Evolutionary conservation across 1,284 basidiomycete species (phyloP).

Genomic region (Puccinia polysora): DNA sequence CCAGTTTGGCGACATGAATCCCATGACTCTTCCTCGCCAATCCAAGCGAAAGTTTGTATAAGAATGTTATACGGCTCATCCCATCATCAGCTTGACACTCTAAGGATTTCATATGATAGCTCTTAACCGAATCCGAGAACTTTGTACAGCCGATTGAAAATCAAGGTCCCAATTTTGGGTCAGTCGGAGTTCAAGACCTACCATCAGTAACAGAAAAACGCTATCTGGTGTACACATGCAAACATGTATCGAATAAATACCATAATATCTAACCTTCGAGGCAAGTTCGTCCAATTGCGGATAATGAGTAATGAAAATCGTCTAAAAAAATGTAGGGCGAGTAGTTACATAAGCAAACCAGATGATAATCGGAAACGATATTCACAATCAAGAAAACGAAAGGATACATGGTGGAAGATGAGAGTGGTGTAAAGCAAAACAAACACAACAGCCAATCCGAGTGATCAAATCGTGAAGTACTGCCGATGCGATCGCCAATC

Average conservation of each 20-base stretch:
- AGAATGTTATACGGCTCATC: constrained; percentile 47
- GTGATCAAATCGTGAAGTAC: constrained; percentile 19
- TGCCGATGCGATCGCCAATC: constrained; percentile 31
- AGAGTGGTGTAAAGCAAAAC: constrained; percentile 45
- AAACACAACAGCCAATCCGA: constrained; percentile 43
- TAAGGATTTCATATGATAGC: constrained; percentile 32
- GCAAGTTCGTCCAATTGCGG: constrained; percentile 32
- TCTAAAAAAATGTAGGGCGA: constrained; percentile 22
- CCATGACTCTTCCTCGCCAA: constrained; percentile 49
- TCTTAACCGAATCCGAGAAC: constrained; percentile 18
- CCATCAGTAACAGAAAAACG: too few species aligned
- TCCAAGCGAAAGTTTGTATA: constrained; percentile 49
- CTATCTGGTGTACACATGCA: not conserved
- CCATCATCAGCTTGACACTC: constrained; percentile 6
- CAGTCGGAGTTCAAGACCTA: too few species aligned
- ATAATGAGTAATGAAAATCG: constrained; percentile 33
- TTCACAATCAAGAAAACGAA: constrained; percentile 47
- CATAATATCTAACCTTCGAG: constrained; percentile 2
- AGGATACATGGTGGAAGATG: constrained; percentile 47
- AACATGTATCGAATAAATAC: not conserved
- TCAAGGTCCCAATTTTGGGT: not conserved
- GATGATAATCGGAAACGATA: constrained; percentile 46
- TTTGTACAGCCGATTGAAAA: not conserved
- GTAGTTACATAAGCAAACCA: constrained; percentile 46
- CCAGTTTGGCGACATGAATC: constrained; percentile 50